Evolutionary conservation across 306 rosid species (phyloP), one percentile per base, ranked within the genome.

Genomic region (Trifolium subterraneum): DNA sequence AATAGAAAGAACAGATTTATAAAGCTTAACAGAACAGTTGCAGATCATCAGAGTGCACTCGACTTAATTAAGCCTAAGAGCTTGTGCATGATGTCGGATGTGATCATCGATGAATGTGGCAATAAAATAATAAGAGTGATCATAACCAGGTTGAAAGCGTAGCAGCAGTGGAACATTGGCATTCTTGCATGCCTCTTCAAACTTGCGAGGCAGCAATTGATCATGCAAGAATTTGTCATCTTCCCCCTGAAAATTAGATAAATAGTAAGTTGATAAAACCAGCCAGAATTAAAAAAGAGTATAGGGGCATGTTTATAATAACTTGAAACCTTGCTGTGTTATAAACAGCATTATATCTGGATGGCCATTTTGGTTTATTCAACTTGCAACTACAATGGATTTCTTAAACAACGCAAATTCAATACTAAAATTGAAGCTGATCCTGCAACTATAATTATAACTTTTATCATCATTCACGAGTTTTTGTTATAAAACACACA

Each of bases 41-140:
- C 22, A 60, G 56, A 65, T 72, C 63, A 25, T 78, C 36, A 81
- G 8, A 74, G 67, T 29, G 76, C 66, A 65, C 60, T 82, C 73
- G 54, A 69, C 64, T 85, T 89, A 87, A 27, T 73, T 71, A 54
- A 81, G 88, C 52, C 81, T 80, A 79, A 93, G 94, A 70, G 95
- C 97, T 83, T 94, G 97, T 84, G 91, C 93, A 77, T 91, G 97
- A 88, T 91, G 97, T 16, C 42, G 79, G 77, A 94, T 90, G 87
- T 91, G 98, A 84, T 93, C 98, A 11, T 91, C 97, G 12, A 93
- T 86, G 90, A 93, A 91, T 77, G 98, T 84, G 78, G 98, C 81
- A 63, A 91, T 79, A 54, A 94, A 94, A 80, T 45, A 86, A 83
- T 87, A 93, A 8, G 92, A 86, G 86, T 94, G 98, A 76, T 91